phyloP scores from a whole-genome alignment of 805 yeast species.

The Monosporozyma siamensis region DNA sequence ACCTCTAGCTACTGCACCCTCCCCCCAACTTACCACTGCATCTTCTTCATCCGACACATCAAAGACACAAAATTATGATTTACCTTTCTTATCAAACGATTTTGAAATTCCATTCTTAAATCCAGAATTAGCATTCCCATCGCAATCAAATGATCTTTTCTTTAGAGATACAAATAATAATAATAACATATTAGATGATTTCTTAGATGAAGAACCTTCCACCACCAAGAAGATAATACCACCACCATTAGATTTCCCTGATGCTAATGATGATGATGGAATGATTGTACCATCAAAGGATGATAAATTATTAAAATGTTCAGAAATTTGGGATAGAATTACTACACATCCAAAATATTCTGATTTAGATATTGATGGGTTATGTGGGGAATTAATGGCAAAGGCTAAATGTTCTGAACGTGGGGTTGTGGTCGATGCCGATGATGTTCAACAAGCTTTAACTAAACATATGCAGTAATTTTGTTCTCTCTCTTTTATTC shows the following conservation, averaged over 20 bases:
- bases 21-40: constrained; percentile 4
- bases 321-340: constrained; percentile 94
- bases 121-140: constrained; percentile 26
- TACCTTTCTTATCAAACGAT: constrained; percentile 1
- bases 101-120: constrained; percentile 20
- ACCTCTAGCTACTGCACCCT: neutral
- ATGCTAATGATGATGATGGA: constrained; percentile 25
- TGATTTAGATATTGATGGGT: constrained; percentile 87
- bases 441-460: constrained; percentile 58
- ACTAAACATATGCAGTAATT: constrained; percentile 15
- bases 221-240: no score
- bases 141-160: constrained; percentile 8
- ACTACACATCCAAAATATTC: constrained; percentile 90
- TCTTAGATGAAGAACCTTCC: constrained; percentile 7
- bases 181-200: neutral
- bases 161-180: constrained; percentile 10
- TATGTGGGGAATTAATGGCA: constrained; percentile 77
- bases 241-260: neutral
- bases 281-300: constrained; percentile 65
- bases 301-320: constrained; percentile 55
- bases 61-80: neutral
- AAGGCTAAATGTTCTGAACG: constrained; percentile 93
- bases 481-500: neutral
- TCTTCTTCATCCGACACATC: constrained; percentile 1
- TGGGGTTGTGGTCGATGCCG: constrained; percentile 80